Percentiles rank a stretch among this genome's conserved stretches.
phyloP scores from a whole-genome alignment of 2,329 filamentous ascomycete species.

The Metarhizium humberi region DNA sequence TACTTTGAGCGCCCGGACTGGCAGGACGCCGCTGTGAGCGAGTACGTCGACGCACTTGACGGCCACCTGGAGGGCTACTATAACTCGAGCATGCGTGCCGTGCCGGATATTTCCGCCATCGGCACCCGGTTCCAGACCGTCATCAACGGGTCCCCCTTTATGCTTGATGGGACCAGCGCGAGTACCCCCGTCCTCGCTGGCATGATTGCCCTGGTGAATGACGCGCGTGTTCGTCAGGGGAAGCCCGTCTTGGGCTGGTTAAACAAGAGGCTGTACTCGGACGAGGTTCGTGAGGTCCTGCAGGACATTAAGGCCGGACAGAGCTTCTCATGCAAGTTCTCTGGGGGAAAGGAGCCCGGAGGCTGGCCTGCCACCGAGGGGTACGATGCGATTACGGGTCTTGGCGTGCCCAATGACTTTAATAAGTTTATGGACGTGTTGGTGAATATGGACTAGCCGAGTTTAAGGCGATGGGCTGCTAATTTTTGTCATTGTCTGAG shows the following conservation, averaged over 20 bases:
- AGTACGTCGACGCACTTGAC: constrained; percentile 31
- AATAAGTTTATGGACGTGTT: constrained; percentile 24
- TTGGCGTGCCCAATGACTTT: constrained; percentile 37
- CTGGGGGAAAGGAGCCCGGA: constrained; percentile 19
- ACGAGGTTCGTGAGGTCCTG: constrained; percentile 24
- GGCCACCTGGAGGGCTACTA: constrained; percentile 34
- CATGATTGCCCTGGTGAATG: constrained; percentile 46
- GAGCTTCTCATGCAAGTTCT: constrained; percentile 30
- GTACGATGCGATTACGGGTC: constrained; percentile 40
- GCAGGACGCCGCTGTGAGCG: constrained; percentile 31
- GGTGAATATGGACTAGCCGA: constrained; percentile 11
- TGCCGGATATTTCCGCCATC: constrained; percentile 45
- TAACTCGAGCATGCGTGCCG: constrained; percentile 34
- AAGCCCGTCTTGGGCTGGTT: constrained; percentile 44
- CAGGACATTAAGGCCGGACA: constrained; percentile 32
- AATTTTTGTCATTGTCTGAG: background rate
- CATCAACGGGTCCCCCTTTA: constrained; percentile 15
- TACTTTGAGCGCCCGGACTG: constrained; percentile 36
- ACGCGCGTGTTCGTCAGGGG: constrained; percentile 37
- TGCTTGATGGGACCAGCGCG: constrained; percentile 37
- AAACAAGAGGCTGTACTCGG: constrained; percentile 38
- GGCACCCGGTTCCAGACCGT: constrained; percentile 44
- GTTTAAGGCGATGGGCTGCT: background rate
- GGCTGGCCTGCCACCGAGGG: constrained; percentile 37
- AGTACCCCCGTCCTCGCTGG: constrained; percentile 45